Conservation (phyloP, 352 stramenopile species). For the Globisporangium takayamanum region DNA sequence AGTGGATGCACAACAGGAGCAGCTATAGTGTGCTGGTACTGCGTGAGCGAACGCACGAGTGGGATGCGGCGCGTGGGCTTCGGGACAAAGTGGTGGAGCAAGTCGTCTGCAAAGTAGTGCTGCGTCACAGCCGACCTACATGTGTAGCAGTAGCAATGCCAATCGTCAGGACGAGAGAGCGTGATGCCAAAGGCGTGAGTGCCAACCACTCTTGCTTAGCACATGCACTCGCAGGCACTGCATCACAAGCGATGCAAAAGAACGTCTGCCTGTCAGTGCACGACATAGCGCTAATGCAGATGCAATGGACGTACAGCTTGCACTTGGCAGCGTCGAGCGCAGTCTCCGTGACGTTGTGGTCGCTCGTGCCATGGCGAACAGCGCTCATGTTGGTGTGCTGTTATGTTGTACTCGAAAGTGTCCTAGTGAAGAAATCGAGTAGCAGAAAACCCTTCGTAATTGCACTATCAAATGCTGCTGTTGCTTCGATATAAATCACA, state of each 20-base stretch:
- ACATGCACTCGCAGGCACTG: too few relatives aligned
- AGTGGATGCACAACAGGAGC: too few relatives aligned
- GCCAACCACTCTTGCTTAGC: not conserved
- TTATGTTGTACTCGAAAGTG: not conserved
- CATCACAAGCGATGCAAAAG: not conserved
- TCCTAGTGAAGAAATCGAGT: not conserved
- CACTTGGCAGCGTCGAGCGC: conserved; percentile 68
- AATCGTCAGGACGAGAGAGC: not conserved
- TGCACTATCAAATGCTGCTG: too few relatives aligned
- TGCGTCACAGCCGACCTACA: conserved; percentile 49
- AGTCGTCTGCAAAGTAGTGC: conserved; percentile 55
- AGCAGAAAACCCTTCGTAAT: too few relatives aligned
- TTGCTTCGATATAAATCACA: too few relatives aligned
- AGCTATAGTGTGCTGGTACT: not conserved
- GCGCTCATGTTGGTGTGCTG: not conserved
- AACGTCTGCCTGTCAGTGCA: not conserved
- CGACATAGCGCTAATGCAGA: not conserved
- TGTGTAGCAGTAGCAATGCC: not conserved
- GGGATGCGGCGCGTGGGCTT: conserved; percentile 63
- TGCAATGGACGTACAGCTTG: conserved; percentile 44
- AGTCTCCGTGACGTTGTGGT: conserved; percentile 78
- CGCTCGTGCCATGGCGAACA: conserved; percentile 31
- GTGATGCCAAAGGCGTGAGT: not conserved
- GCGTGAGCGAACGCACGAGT: conserved; percentile 24
- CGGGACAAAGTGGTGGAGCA: conserved; percentile 48